Conservation (phyloP, 306 rosid genomes). For the Cyamopsis tetragonoloba region DNA sequence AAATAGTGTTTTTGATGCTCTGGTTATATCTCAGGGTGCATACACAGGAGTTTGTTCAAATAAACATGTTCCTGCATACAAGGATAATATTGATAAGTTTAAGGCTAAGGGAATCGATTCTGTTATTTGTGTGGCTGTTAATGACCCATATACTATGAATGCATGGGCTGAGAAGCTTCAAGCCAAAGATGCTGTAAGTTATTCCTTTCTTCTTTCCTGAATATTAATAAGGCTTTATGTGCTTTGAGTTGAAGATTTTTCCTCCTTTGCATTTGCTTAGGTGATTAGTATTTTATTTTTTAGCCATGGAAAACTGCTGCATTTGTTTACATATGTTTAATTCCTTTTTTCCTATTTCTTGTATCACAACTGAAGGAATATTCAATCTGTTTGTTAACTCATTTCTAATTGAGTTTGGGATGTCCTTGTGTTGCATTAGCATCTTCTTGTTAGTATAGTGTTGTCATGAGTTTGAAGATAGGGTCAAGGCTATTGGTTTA, state of each 20-base stretch:
- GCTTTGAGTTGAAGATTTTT: background rate
- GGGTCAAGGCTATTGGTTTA: background rate
- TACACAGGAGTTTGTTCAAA: constrained; percentile 87
- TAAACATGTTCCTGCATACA: constrained; percentile 91
- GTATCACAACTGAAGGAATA: background rate
- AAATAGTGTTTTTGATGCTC: background rate
- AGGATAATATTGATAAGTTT: constrained; percentile 62
- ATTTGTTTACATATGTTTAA: background rate
- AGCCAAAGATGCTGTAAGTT: constrained; percentile 78
- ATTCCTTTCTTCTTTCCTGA: background rate
- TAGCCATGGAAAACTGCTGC: background rate
- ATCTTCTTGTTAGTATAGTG: constrained; percentile 11
- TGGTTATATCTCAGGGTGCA: constrained; percentile 65
- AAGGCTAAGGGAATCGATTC: constrained; percentile 79
- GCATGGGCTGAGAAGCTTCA: constrained; percentile 87
- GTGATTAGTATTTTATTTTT: background rate
- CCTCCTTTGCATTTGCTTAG: background rate
- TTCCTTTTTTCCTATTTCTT: background rate
- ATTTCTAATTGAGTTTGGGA: background rate
- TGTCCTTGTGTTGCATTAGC: background rate
- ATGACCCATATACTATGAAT: constrained; percentile 75
- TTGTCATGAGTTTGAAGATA: background rate
- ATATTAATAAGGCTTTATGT: background rate
- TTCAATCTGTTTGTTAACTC: background rate
- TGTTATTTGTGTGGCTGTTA: constrained; percentile 79